These are phyloP conservation scores for Eimeria praecox DNA, from an alignment of 169 alveolate genomes.

Conservation along the genomic window DNA sequence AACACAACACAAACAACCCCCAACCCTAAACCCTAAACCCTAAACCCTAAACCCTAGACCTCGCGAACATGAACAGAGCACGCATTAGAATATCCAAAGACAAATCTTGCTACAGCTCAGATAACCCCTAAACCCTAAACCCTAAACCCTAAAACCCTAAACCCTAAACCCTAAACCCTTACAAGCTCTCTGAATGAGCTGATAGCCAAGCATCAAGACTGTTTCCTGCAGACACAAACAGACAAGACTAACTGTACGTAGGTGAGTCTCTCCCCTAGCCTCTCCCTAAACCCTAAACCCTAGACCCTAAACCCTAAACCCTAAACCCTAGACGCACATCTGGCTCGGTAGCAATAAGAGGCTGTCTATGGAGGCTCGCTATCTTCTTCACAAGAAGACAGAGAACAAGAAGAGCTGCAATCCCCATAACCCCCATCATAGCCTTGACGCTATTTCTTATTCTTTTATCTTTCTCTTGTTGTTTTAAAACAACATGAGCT, in stretches of 20 bases:
- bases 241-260: no score
- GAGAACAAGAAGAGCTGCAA: neutral
- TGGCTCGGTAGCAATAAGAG: neutral
- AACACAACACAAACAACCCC: neutral
- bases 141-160: neutral
- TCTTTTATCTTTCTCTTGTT: conserved; percentile 2
- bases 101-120: no score
- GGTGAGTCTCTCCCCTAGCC: no score
- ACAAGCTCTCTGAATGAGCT: neutral
- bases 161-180: neutral
- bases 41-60: conserved; percentile 13
- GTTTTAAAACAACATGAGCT: no score
- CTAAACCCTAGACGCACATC: neutral
- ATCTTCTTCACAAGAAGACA: neutral
- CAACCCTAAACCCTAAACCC: conserved; percentile 11
- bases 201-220: neutral
- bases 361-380: neutral
- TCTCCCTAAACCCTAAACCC: conserved; percentile 41
- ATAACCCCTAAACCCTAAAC: neutral
- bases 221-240: neutral
- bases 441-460: neutral
- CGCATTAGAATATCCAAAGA: no score
- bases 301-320: neutral
- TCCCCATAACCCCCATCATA: neutral
- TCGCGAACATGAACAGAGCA: no score